Evolutionary conservation across 257 asterid genomes (phyloP).

Genomic region (Gardenia jasminoides): DNA sequence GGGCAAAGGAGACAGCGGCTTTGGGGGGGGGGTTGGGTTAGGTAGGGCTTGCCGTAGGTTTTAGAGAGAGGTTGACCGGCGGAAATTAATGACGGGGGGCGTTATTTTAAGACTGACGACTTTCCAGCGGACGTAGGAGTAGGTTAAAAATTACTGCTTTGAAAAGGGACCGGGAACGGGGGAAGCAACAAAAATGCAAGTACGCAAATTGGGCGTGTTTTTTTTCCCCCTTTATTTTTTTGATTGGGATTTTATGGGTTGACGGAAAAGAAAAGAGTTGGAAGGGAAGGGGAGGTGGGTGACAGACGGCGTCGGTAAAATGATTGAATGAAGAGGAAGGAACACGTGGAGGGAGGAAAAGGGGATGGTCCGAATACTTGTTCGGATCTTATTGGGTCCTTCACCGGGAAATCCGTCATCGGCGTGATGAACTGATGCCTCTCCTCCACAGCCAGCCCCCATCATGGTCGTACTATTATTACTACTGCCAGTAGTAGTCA

Average conservation of each 20-base stretch:
- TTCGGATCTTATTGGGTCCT: slow-evolving; percentile 17
- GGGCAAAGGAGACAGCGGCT: background rate
- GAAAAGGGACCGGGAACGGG: background rate
- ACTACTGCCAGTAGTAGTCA: too few species aligned
- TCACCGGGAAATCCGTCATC: slow-evolving; percentile 19
- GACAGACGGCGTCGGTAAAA: slow-evolving; percentile 36
- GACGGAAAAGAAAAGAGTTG: slow-evolving; percentile 31
- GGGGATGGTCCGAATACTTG: slow-evolving; percentile 8
- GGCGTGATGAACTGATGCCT: slow-evolving; percentile 5
- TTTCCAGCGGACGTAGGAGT: slow-evolving; percentile 9
- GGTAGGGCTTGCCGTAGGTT: slow-evolving; percentile 9
- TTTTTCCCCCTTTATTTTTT: background rate
- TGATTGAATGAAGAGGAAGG: background rate
- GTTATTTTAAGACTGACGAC: slow-evolving; percentile 3
- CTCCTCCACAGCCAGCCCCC: too few species aligned
- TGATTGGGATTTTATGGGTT: slow-evolving; percentile 16
- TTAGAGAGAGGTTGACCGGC: slow-evolving; percentile 30
- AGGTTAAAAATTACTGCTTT: background rate
- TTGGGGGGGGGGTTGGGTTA: background rate
- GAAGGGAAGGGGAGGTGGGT: slow-evolving; percentile 4
- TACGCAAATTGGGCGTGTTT: background rate
- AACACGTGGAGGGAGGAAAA: slow-evolving; percentile 25
- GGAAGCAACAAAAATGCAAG: background rate
- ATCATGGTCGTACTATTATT: too few species aligned
- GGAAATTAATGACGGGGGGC: slow-evolving; percentile 26